Evolutionary conservation across 2,329 filamentous ascomycete genomes (phyloP), one percentile per base, ranked within the genome.

Genomic region (Aureobasidium sp.): DNA sequence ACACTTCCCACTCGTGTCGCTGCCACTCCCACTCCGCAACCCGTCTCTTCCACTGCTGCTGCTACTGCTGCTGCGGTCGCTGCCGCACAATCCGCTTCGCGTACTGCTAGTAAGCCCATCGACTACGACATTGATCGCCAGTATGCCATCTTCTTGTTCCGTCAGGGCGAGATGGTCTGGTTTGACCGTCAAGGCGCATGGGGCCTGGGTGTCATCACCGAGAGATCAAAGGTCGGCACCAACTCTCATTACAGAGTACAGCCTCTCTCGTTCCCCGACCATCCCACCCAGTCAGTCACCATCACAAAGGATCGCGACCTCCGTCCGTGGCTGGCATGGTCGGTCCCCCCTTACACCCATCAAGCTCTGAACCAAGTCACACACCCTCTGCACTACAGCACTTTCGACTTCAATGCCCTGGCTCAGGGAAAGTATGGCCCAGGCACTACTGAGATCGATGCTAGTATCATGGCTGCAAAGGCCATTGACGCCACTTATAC

Each of bases 301-400:
- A 72, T 78, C 11, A 77, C 81, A 27, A 73, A 74, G 1, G 68
- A 75, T 10, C 74, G 81, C 59, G 67, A 69, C 5, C 72, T 84
- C 39, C 76, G 82, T 41, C 82, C 82, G 0, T 85, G 81, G 81
- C 75, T 84, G 32, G 81, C 82, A 1, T 84, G 81, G 82, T 82
- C 78, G 55, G 77, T 81, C 13, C 82, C 82, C 0, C 68, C 66
- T n/a, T 80, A 78, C 61, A 83, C 80, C 3, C 75, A 78, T 61
- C 65, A 69, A 16, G 71, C 67, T 10, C 69, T 85, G 3, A 77
- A 77, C 57, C 70, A 74, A 21, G 69, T 75, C 21, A 42, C 34
- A 5, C 66, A 69, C 0, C 67, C 73, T 3, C 67, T 77, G 3
- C 72, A 70, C 5, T 84, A 79, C 66, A 77, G 80, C 21, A 75